Evolutionary conservation across 495 filamentous ascomycete species (phyloP), one percentile per base, ranked within the genome.

Genomic region (Neurospora sp.): DNA sequence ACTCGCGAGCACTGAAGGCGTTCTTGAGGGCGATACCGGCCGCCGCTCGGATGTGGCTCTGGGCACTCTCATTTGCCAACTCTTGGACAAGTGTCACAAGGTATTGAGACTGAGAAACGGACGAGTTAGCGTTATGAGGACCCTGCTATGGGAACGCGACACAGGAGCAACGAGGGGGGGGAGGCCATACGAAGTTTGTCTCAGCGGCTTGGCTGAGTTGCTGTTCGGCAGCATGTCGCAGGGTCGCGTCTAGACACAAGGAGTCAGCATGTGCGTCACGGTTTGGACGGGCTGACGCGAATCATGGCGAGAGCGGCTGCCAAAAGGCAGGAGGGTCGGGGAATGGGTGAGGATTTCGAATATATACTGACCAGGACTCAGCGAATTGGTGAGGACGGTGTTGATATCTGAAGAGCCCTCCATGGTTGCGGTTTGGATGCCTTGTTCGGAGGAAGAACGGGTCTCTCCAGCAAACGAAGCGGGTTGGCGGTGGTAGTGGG

Each of bases 11-110:
- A 70, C 92, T 92, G 83, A 99, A 97, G 77, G 96, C 90, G 86
- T 99, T 99, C 86, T 99, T 99, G 78, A 99, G 84, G 69, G 95
- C 94, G 77, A 99, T 89, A 92, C 94, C 96, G 73, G 96, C 96
- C 72, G 96, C 94, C 72, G 91, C 90, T 86, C 96, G 90, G 77
- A 97, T 93, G 82, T 92, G 91, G 62, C 92, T 85, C 74, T 93
- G 88, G 76, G 91, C 89, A 72, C 88, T 87, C 76, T 98, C 96
- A 84, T 97, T 97, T 77, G 94, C 94, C 75, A 99, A 90, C 81
- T 96, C 93, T 83, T 92, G 90, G 70, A 93, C 93, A 76, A 99
- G 91, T 72, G 94, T 96, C 75, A 90, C 87, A 73, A 99, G 89
- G 84, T 99, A 99, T 83, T 89, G 87, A 73, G 95, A 89, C 96